These are phyloP conservation scores for Tritrichomonas foetus DNA, from an alignment of 208 protist genomes.

Conservation along the genomic window DNA sequence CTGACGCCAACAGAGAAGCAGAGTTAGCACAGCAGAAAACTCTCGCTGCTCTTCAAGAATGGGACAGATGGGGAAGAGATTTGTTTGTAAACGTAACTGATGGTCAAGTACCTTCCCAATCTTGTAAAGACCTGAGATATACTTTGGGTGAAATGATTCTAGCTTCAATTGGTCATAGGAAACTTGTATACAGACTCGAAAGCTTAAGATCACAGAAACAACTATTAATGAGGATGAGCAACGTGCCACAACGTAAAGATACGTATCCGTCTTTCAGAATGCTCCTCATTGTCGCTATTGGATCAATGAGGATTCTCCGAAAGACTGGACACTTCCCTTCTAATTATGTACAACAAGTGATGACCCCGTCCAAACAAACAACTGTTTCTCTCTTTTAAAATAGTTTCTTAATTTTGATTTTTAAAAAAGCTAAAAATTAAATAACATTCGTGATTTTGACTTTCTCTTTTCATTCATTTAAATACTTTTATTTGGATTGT, in stretches of 20 bases:
- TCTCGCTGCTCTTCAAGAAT: neutral
- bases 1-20: too few species aligned
- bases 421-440: too few species aligned
- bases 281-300: neutral
- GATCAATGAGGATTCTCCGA: neutral
- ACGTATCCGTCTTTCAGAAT: neutral
- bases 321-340: neutral
- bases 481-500: too few species aligned
- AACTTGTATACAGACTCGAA: neutral
- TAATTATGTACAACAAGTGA: too few species aligned
- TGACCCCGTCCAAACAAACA: too few species aligned
- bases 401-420: too few species aligned
- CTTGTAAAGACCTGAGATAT: neutral
- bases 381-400: too few species aligned
- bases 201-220: neutral
- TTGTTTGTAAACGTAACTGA: neutral
- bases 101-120: neutral
- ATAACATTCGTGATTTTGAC: too few species aligned
- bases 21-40: neutral
- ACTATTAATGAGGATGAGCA: neutral
- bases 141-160: neutral
- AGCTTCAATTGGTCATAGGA: neutral
- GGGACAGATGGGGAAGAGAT: slow-evolving; percentile 29
- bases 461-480: too few species aligned
- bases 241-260: neutral